Percentiles rank a stretch among this genome's conserved stretches.
These are phyloP conservation scores for Populus ilicifolia DNA, from an alignment of 345 rosid genomes.

Conservation along the genomic window DNA sequence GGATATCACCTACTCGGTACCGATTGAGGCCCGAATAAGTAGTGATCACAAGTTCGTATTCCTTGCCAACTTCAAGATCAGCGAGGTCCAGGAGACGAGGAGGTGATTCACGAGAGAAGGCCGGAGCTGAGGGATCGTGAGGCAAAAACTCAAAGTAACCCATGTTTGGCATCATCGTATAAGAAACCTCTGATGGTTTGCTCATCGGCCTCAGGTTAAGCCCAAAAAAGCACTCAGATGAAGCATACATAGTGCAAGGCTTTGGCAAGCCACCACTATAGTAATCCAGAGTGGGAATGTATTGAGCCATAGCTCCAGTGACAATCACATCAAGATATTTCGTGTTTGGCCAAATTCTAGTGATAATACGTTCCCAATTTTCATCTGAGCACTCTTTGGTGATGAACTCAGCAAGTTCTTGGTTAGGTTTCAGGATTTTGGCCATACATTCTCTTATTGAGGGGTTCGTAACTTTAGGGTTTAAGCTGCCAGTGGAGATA, in stretches of 20 bases:
- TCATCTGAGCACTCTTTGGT: conserved; percentile 43
- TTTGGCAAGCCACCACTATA: conserved; percentile 77
- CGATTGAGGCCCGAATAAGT: conserved; percentile 80
- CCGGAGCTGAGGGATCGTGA: conserved; percentile 35
- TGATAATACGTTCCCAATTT: conserved; percentile 72
- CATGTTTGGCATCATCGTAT: conserved; percentile 96
- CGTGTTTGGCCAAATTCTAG: conserved; percentile 83
- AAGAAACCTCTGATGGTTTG: conserved; percentile 77
- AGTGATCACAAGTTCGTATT: conserved; percentile 83
- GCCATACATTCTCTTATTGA: conserved; percentile 42
- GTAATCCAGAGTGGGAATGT: conserved; percentile 86
- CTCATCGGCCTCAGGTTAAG: conserved; percentile 84
- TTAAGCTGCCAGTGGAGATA: conserved; percentile 56
- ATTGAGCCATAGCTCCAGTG: conserved; percentile 96
- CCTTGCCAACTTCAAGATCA: conserved; percentile 76
- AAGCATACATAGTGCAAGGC: conserved; percentile 96
- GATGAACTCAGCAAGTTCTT: conserved; percentile 51
- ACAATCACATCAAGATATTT: conserved; percentile 89
- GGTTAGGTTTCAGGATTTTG: conserved; percentile 50
- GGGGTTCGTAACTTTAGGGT: conserved; percentile 45
- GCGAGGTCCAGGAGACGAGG: conserved; percentile 60
- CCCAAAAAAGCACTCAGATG: conserved; percentile 93
- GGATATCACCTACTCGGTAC: conserved; percentile 93
- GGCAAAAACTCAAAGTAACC: conserved; percentile 90
- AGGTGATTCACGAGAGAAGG: conserved; percentile 29